Percentiles rank a stretch among this genome's conserved stretches.
phyloP scores from a whole-genome alignment of 2,329 filamentous ascomycete species.

The Colletotrichum australisinense region DNA sequence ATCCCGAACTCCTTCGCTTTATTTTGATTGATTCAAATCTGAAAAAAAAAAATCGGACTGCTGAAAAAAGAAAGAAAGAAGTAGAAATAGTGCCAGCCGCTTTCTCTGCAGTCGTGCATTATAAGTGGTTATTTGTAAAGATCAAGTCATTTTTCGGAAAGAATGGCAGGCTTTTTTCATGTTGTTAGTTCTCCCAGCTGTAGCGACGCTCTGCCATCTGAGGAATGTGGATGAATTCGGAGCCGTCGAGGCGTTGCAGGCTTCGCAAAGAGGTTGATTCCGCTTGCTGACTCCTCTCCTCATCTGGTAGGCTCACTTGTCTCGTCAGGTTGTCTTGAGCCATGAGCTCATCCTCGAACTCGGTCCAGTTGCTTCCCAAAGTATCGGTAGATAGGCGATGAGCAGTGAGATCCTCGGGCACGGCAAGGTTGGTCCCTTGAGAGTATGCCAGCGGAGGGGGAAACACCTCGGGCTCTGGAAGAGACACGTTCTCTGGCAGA shows the following conservation, averaged over 20 bases:
- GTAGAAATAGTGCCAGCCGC: conserved; percentile 11
- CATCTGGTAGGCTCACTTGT: conserved; percentile 38
- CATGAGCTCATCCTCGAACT: conserved; percentile 59
- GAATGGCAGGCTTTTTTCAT: conserved; percentile 21
- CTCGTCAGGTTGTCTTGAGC: conserved; percentile 42
- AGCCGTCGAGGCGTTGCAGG: conserved; percentile 56
- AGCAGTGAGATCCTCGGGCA: not conserved
- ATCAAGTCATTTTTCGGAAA: not conserved
- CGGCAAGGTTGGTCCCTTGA: conserved; percentile 39
- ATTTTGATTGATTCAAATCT: not conserved
- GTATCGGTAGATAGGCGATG: conserved; percentile 51
- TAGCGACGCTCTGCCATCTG: conserved; percentile 62
- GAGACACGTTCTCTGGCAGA: conserved; percentile 59
- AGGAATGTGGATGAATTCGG: conserved; percentile 62
- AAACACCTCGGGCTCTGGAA: conserved; percentile 46
- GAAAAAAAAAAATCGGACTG: conserved; percentile 23
- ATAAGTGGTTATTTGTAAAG: conserved; percentile 17
- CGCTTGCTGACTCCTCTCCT: conserved; percentile 36
- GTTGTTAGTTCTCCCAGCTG: conserved; percentile 59
- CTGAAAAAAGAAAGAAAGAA: conserved; percentile 2
- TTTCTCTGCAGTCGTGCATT: conserved; percentile 1
- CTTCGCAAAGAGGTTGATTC: conserved; percentile 41
- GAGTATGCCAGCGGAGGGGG: conserved; percentile 42
- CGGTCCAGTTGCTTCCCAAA: conserved; percentile 68
- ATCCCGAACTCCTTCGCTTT: conserved; percentile 22